Base-by-base conservation (phyloP, 805 yeast genomes). In the Yarrowia phangngaensis region DNA sequence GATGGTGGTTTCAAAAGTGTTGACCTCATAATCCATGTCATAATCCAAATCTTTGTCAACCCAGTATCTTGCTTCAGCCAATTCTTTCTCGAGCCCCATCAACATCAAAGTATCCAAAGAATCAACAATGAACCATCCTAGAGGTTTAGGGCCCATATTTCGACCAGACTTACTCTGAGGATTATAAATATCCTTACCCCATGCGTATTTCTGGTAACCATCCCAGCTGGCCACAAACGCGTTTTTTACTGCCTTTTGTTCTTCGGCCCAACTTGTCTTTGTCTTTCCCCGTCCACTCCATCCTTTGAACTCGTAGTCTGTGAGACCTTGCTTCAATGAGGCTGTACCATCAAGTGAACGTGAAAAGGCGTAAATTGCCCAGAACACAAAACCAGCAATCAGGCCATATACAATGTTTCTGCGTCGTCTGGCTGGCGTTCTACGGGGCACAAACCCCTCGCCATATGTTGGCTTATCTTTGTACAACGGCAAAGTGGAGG, bases 61-160 rank as follows among this genome's bases (percentile, higher is more conserved):
- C 95, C 95, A 89, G 4, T 75, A 61, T 53, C 78, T 74, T 5
- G 94, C 89, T 20, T 75, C 71, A 27, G 63, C 64, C 23, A 83
- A 68, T 58, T 84, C 88, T 8, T 76, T 79, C 6, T 73, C 65
- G 20, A 76, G 60, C 4, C 74, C 82, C 95, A 88, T 87, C 16
- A 88, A 53, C 68, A 79, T 72, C 70, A 89, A 65, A 0, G 96
- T 84, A 59, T 89, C 97, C 45, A 89, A 65, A 1, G 90, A 74
- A 63, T 88, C 96, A 4, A 89, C 92, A 58, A 88, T 80, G 61
- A 88, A 84, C 95, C 96, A 88, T 1, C 97, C 97, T 55, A 89
- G 64, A 1, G 96, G 96, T 47, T 71, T 41, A 4, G 80, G 77
- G 4, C 90, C 88, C 87, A 86, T 83, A 60, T 86, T 83, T 51